Evolutionary conservation across 2,329 filamentous ascomycete genomes (phyloP).

Genomic region (Botrytis sinoallii): DNA sequence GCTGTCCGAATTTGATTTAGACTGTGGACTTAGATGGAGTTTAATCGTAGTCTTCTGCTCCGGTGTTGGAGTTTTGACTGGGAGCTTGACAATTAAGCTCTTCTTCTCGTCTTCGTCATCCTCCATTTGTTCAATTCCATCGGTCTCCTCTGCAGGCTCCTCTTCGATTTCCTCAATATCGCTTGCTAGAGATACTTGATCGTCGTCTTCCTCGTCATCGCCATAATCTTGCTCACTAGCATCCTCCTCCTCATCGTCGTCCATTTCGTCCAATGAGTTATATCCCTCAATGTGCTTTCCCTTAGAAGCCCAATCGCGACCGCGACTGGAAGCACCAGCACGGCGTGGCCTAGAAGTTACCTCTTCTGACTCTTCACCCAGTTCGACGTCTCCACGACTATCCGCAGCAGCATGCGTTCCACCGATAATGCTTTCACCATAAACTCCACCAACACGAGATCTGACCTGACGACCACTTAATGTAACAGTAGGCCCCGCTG

Average conservation of each 20-base stretch:
- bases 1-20: constrained; percentile 13
- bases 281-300: constrained; percentile 51
- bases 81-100: constrained; percentile 74
- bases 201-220: constrained; percentile 69
- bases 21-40: constrained; percentile 23
- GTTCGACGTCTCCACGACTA: constrained; percentile 40
- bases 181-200: constrained; percentile 59
- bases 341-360: constrained; percentile 43
- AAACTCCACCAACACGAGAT: constrained; percentile 53
- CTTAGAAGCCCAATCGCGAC: constrained; percentile 39
- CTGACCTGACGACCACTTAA: constrained; percentile 84
- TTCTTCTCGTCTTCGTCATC: constrained; percentile 52
- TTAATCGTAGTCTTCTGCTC: constrained; percentile 35
- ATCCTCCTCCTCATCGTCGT: constrained; percentile 58
- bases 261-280: constrained; percentile 59
- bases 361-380: constrained; percentile 45
- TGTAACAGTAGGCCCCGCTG: constrained; percentile 64
- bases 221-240: constrained; percentile 71
- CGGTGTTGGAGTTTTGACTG: constrained; percentile 42
- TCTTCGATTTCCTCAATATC: constrained; percentile 57
- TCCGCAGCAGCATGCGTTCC: constrained; percentile 38
- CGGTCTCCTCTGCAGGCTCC: constrained; percentile 50
- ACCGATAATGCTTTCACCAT: constrained; percentile 54
- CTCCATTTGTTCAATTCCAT: constrained; percentile 43
- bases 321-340: constrained; percentile 29